These are phyloP conservation scores for Ophiostoma ulmi DNA, from an alignment of 2,329 filamentous ascomycete genomes.

Conservation along the genomic window DNA sequence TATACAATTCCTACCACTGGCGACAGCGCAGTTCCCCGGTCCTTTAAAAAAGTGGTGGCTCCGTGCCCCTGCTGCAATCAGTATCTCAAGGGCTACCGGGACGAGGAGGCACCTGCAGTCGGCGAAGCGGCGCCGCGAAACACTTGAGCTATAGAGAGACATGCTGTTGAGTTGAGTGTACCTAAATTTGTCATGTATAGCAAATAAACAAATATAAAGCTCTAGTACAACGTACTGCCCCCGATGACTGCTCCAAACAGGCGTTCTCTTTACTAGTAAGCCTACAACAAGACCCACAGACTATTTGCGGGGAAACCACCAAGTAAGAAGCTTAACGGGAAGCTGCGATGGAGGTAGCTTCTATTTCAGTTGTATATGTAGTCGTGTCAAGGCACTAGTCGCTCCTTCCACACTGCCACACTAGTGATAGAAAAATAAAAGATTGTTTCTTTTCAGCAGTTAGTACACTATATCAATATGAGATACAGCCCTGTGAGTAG, in stretches of 20 bases:
- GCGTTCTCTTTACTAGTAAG: not conserved
- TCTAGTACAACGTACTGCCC: not conserved
- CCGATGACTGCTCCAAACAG: not conserved
- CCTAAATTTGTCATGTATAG: not conserved
- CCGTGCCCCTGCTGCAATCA: conserved; percentile 12
- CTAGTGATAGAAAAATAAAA: not conserved
- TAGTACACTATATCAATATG: too few species aligned
- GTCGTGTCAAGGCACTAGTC: not conserved
- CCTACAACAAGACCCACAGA: not conserved
- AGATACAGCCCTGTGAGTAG: too few species aligned
- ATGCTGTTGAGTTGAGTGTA: not conserved
- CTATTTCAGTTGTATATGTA: not conserved
- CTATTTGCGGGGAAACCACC: not conserved
- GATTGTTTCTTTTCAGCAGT: too few species aligned
- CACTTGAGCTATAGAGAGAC: not conserved
- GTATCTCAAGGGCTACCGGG: not conserved
- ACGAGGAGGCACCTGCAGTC: not conserved
- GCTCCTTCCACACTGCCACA: not conserved
- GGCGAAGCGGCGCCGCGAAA: not conserved
- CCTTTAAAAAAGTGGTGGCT: not conserved
- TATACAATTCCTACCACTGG: not conserved
- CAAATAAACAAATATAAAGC: not conserved
- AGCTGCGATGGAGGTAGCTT: not conserved
- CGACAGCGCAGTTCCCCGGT: not conserved
- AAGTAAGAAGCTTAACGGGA: not conserved